Evolutionary conservation across 2,329 filamentous ascomycete genomes (phyloP).

Genomic region (Bimuria novae-zelandiae): DNA sequence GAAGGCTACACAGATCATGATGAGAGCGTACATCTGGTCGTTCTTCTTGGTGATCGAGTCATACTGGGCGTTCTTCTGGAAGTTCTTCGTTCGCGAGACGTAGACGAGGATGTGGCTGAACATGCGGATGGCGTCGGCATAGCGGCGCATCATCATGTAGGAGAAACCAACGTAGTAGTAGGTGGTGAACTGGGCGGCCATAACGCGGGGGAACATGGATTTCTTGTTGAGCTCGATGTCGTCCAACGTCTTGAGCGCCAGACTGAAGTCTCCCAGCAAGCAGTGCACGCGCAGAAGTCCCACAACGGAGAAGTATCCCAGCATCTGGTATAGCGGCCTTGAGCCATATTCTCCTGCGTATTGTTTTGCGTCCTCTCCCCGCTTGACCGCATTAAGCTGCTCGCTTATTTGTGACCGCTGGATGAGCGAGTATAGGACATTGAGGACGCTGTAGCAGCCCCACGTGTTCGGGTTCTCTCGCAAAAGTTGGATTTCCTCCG

Average conservation of each 20-base stretch:
- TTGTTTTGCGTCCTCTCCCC: conserved; percentile 83
- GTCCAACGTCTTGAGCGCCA: conserved; percentile 97
- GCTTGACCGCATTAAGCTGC: conserved; percentile 92
- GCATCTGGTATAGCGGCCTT: conserved; percentile 94
- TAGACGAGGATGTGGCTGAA: conserved; percentile 99
- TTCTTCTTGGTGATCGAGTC: conserved; percentile 99
- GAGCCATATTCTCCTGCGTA: conserved; percentile 95
- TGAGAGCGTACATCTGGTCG: conserved; percentile 99
- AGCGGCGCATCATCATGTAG: conserved; percentile 99
- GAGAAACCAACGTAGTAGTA: conserved; percentile 99
- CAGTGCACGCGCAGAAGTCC: conserved; percentile 95
- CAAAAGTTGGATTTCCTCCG: conserved; percentile 89
- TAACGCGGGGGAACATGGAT: conserved; percentile 98
- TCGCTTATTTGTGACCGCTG: conserved; percentile 98
- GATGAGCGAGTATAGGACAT: conserved; percentile 98
- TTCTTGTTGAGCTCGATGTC: conserved; percentile 99
- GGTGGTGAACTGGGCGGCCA: conserved; percentile 99
- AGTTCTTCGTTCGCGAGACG: conserved; percentile 98
- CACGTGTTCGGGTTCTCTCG: conserved; percentile 98
- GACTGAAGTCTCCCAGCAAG: conserved; percentile 94
- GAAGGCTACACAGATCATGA: conserved; percentile 98
- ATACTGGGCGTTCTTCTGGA: conserved; percentile 98
- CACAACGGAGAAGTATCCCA: conserved; percentile 99
- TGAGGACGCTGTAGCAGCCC: conserved; percentile 99
- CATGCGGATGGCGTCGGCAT: conserved; percentile 98